phyloP scores from a whole-genome alignment of 768 basidiomycete species.

The Strobilomyces dryophilus region DNA sequence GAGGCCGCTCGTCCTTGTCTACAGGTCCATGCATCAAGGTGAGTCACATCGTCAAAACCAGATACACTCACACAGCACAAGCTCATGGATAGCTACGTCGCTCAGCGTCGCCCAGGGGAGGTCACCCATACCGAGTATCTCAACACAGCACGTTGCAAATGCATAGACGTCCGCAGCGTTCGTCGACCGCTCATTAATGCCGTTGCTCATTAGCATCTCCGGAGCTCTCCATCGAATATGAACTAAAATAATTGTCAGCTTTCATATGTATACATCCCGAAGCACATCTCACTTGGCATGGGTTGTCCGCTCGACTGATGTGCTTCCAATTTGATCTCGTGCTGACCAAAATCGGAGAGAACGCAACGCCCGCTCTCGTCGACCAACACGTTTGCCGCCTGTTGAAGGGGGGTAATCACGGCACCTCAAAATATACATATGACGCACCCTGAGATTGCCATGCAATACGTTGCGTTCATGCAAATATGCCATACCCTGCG shows the following conservation, averaged over 20 bases:
- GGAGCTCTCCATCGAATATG: conserved; percentile 72
- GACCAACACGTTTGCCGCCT: conserved; percentile 76
- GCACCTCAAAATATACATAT: not conserved
- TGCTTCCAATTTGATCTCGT: conserved; percentile 72
- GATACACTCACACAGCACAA: conserved; percentile 44
- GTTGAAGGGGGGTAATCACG: not conserved
- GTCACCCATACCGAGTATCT: conserved; percentile 59
- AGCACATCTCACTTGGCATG: conserved; percentile 36
- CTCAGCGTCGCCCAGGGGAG: conserved; percentile 53
- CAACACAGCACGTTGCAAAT: conserved; percentile 61
- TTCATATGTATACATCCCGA: not conserved
- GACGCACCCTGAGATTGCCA: conserved; percentile 72
- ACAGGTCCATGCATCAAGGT: conserved; percentile 19
- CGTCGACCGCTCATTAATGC: conserved; percentile 45
- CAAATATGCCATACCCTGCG: conserved; percentile 78
- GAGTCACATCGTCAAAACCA: conserved; percentile 1
- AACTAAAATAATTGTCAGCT: conserved; percentile 37
- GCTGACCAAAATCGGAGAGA: conserved; percentile 81
- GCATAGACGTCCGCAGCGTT: conserved; percentile 63
- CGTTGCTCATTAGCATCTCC: conserved; percentile 52
- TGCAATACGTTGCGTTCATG: conserved; percentile 67
- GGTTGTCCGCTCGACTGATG: conserved; percentile 53
- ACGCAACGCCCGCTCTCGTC: conserved; percentile 63
- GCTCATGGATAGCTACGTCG: conserved; percentile 46
- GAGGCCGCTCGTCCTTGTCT: conserved; percentile 52